Evolutionary conservation across 1,284 basidiomycete species (phyloP).

Genomic region (Salmacisia buchloeana): DNA sequence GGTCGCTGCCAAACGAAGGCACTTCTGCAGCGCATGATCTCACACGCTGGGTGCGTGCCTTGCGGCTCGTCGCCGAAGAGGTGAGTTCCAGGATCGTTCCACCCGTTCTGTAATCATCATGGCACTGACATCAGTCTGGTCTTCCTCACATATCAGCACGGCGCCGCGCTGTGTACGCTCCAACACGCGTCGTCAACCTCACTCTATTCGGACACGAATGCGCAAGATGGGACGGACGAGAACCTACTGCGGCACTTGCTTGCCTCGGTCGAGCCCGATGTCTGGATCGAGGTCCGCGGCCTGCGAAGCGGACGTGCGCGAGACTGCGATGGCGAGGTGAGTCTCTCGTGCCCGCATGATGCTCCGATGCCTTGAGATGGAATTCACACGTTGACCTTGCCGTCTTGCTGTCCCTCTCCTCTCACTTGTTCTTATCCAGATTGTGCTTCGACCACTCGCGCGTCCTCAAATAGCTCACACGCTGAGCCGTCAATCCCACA

Average conservation of each 20-base stretch:
- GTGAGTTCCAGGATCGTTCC: slow-evolving; percentile 7
- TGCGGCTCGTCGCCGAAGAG: slow-evolving; percentile 18
- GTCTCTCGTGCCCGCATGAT: neutral
- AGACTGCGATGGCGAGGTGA: slow-evolving; percentile 36
- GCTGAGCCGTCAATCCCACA: too few species aligned
- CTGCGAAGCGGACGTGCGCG: slow-evolving; percentile 28
- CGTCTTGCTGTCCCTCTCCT: neutral
- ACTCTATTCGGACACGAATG: slow-evolving; percentile 17
- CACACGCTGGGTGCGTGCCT: slow-evolving; percentile 21
- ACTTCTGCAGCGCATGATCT: slow-evolving; percentile 4
- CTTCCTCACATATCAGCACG: neutral
- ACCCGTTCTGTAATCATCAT: neutral
- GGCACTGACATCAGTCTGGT: neutral
- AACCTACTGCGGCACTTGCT: slow-evolving; percentile 16
- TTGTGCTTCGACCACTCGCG: neutral
- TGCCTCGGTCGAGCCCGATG: slow-evolving; percentile 17
- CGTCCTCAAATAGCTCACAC: neutral
- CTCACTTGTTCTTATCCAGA: neutral
- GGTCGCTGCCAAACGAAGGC: slow-evolving; percentile 15
- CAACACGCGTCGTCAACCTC: slow-evolving; percentile 29
- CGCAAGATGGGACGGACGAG: slow-evolving; percentile 24
- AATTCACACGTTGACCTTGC: too few species aligned
- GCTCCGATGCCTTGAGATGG: too few species aligned
- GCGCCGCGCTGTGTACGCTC: slow-evolving; percentile 20
- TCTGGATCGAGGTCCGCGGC: slow-evolving; percentile 34